Percentiles rank a stretch among this genome's conserved stretches.
Evolutionary conservation across 768 basidiomycete species (phyloP).

Genomic region (Jaapia argillacea): DNA sequence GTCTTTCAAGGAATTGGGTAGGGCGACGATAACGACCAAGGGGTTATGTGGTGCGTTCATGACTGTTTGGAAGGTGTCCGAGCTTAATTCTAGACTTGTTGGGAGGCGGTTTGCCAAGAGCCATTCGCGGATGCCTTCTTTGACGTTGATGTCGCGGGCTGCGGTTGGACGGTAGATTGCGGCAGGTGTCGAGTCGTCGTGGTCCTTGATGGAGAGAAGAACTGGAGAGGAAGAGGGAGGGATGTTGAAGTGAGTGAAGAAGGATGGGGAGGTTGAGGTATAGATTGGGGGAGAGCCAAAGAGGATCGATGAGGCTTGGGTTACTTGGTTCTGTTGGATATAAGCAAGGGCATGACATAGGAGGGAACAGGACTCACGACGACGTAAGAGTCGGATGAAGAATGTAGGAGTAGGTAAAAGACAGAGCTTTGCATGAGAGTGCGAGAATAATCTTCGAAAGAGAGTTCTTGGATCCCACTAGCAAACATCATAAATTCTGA

Average conservation of each 20-base stretch:
- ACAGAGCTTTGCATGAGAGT: slow-evolving; percentile 37
- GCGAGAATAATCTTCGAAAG: slow-evolving; percentile 31
- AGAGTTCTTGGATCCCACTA: slow-evolving; percentile 30
- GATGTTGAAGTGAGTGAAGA: slow-evolving; percentile 22
- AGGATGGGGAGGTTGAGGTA: slow-evolving; percentile 22
- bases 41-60: slow-evolving; percentile 75
- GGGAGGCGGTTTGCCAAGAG: slow-evolving; percentile 65
- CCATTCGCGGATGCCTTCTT: slow-evolving; percentile 39
- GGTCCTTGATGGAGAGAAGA: slow-evolving; percentile 61
- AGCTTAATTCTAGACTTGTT: slow-evolving; percentile 60
- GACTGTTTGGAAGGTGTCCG: slow-evolving; percentile 72
- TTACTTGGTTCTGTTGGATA: slow-evolving; percentile 35
- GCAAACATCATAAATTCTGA: not conserved
- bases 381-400: slow-evolving; percentile 18
- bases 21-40: slow-evolving; percentile 68
- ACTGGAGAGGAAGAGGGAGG: slow-evolving; percentile 35
- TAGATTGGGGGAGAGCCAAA: slow-evolving; percentile 41
- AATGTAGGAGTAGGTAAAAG: slow-evolving; percentile 49
- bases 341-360: not conserved
- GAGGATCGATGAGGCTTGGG: slow-evolving; percentile 43
- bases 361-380: slow-evolving; percentile 18
- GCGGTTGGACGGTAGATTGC: slow-evolving; percentile 28
- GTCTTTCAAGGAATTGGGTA: slow-evolving; percentile 17
- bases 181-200: slow-evolving; percentile 34
- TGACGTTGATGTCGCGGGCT: slow-evolving; percentile 10